Conservation (phyloP, 176 grass and related monocot genomes). For the Saccharum spontaneum region DNA sequence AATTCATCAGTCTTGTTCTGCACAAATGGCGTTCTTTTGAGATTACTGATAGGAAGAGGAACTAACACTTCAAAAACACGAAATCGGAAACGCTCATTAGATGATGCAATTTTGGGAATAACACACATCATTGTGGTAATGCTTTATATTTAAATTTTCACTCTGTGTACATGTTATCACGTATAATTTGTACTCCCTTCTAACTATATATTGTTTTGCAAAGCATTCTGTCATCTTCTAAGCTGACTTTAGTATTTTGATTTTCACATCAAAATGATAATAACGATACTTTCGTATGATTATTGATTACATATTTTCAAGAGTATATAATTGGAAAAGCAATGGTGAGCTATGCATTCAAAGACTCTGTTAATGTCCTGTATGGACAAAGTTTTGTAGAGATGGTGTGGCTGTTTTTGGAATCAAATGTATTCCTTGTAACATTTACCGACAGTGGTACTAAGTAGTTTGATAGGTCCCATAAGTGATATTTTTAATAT, state of each 20-base stretch:
- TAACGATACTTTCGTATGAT: not conserved
- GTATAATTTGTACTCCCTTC: not conserved
- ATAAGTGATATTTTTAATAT: not conserved
- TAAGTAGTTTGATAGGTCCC: not conserved
- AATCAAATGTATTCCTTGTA: not conserved
- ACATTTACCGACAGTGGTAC: not conserved
- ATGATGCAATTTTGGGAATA: conserved; percentile 71
- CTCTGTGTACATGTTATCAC: not conserved
- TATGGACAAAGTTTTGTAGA: not conserved
- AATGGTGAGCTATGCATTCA: not conserved
- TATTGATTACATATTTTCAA: not conserved
- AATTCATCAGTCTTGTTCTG: conserved; percentile 96
- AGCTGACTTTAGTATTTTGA: not conserved
- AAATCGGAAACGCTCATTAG: conserved; percentile 16
- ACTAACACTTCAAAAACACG: conserved; percentile 44
- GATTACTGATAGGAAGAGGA: conserved; percentile 79
- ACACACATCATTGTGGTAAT: conserved; percentile 98
- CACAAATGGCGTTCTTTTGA: conserved; percentile 96
- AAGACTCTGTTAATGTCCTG: not conserved
- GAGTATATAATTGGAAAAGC: not conserved
- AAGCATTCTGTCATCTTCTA: not conserved
- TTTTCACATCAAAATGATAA: not conserved
- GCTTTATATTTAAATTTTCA: conserved; percentile 13
- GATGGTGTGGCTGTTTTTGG: not conserved
- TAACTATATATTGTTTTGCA: not conserved